These are phyloP conservation scores for Sporisorium exsertum DNA, from an alignment of 1,284 basidiomycete species.

Conservation along the genomic window DNA sequence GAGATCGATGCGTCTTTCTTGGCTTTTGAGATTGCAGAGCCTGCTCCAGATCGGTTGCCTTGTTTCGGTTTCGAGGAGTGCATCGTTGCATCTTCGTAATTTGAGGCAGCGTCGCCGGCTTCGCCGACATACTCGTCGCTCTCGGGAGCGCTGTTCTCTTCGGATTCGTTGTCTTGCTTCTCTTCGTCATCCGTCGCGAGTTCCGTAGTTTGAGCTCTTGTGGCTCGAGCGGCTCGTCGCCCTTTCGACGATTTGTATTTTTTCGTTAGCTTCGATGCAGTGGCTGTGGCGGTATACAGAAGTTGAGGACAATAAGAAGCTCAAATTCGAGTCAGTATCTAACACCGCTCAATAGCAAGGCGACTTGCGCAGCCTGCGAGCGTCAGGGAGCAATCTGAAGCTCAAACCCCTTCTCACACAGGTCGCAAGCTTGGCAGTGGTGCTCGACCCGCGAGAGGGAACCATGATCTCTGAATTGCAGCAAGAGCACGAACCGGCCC, in stretches of 20 bases:
- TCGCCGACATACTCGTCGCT: constrained; percentile 30
- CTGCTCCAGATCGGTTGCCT: not conserved
- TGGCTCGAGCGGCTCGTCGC: constrained; percentile 8
- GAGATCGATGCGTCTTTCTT: not conserved
- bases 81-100: constrained; percentile 21
- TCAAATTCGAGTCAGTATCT: not conserved
- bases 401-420: constrained; percentile 6
- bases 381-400: not conserved
- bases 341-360: too few relatives aligned
- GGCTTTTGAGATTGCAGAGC: not conserved
- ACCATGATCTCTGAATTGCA: constrained; percentile 1
- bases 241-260: constrained; percentile 26
- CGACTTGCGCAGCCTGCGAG: too few relatives aligned
- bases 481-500: not conserved
- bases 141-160: constrained; percentile 26
- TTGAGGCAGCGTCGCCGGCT: constrained; percentile 16
- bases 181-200: constrained; percentile 8
- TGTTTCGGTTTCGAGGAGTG: constrained; percentile 7
- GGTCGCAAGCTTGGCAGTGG: not conserved
- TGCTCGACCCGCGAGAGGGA: constrained; percentile 3
- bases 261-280: constrained; percentile 17
- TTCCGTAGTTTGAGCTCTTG: not conserved
- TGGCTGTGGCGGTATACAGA: not conserved
- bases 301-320: not conserved
- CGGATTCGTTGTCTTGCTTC: constrained; percentile 16